Evolutionary conservation across 805 yeast species (phyloP), one percentile per base, ranked within the genome.

Genomic region (Pichia paraexigua): DNA sequence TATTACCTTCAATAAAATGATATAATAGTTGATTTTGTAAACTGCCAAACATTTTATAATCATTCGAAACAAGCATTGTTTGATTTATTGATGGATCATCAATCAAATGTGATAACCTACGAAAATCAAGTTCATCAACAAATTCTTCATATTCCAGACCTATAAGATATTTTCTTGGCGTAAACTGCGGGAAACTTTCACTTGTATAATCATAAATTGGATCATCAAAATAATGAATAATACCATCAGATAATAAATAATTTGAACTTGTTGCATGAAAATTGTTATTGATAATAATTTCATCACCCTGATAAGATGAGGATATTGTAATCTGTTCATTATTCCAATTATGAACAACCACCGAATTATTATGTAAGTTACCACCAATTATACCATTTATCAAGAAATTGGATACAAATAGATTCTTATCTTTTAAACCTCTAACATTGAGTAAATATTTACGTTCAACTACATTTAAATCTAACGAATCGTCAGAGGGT

Each of bases 51-150:
- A 43, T 47, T 45, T 70, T 72, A 12, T 71, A 60, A 18, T 67
- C 64, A 37, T 59, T 63, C 17, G 57, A 55, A 9, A 88, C 71
- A 50, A 91, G 78, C 1, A 91, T 70, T 0, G 95, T 85, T 60
- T 82, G 85, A 27, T 75, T 69, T 0, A 65, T 32, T 0, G 72
- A 62, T 2, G 68, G 59, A 35, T 83, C 81, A 50, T 82, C 84
- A 18, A 91, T 76, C 46, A 87, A 65, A 43, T 74, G 55, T 2
- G 71, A 66, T 20, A 88, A 65, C 13, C 77, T 74, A 52, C 90
- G 76, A 49, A 87, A 77, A 43, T 78, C 71, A 17, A 88, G 57
- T 58, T 88, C 95, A n/a, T 77, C 74, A 7, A 87, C 91, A 63
- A 87, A 81, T 27, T 72, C 72, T 2, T 83, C 71, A 47, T 80